Evolutionary conservation across 805 yeast genomes (phyloP), one percentile per base, ranked within the genome.

Genomic region (Metschnikowia hibisci): DNA sequence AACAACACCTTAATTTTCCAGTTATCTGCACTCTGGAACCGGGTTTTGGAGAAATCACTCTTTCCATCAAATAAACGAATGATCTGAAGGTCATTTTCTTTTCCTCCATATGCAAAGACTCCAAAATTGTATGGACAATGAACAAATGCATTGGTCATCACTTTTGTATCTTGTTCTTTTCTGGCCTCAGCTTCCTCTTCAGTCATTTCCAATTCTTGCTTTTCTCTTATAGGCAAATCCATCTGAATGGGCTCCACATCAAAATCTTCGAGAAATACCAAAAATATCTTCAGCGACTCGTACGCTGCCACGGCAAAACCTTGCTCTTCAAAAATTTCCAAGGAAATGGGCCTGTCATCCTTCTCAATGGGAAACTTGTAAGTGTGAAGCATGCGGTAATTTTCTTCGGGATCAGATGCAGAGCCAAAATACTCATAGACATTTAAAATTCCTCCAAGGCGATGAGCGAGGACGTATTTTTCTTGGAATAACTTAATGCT

Each of bases 61-160:
- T 52, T 47, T 11, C 55, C 29, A 1, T 59, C 59, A 39, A 63
- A 66, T 16, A 78, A 47, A 33, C 66, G 51, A 36, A 76, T 60
- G 15, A 82, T 63, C 40, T 76, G 77, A 4, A 86, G 64, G 58
- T 87, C 90, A 46, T 80, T 80, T 53, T 89, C 95, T 56, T 87
- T 79, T 23, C 98, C 99, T 28, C 97, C 97, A 55, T 70, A 78
- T 1, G 93, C 96, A 62, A 85, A 79, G 2, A 81, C 60, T 16
- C 78, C 76, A 6, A 61, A 59, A 15, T 68, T 71, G 12, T 60
- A 55, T 3, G 81, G 82, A 53, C 79, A 79, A 26, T 64, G 60
- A 10, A 62, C 59, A 56, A 76, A 77, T 29, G 80, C 61, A 44
- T 71, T 59, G 6, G 81, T 78, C 11, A 39, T 9, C 8, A 44